Evolutionary conservation across 2,329 filamentous ascomycete species (phyloP).

Genomic region (Aspergillus proliferans): DNA sequence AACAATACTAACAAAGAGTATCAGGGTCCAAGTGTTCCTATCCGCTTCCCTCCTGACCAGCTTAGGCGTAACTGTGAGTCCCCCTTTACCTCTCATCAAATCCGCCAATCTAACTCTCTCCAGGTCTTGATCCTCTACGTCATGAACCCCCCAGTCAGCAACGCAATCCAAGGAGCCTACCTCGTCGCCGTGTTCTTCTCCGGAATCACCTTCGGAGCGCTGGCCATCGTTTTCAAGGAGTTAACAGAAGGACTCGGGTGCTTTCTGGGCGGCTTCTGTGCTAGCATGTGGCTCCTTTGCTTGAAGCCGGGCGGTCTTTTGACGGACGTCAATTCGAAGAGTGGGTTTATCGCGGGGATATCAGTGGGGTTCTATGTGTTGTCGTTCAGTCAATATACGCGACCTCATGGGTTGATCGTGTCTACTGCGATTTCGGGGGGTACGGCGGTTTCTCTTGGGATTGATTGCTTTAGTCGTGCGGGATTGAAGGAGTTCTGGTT

Average conservation of each 20-base stretch:
- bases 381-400: constrained; percentile 72
- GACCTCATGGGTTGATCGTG: constrained; percentile 69
- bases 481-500: constrained; percentile 95
- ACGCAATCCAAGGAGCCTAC: constrained; percentile 78
- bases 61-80: constrained; percentile 60
- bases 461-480: constrained; percentile 85
- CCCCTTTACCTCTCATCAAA: neutral
- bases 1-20: constrained; percentile 9
- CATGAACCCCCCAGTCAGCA: constrained; percentile 68
- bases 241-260: constrained; percentile 80
- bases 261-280: constrained; percentile 75
- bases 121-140: constrained; percentile 76
- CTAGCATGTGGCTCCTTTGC: constrained; percentile 86
- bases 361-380: constrained; percentile 62
- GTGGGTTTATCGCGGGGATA: constrained; percentile 70
- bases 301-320: constrained; percentile 72
- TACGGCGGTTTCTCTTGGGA: constrained; percentile 71
- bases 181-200: constrained; percentile 71
- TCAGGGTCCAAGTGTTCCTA: constrained; percentile 65
- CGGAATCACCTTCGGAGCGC: constrained; percentile 65
- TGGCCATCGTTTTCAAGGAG: constrained; percentile 73
- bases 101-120: neutral
- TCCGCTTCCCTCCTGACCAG: constrained; percentile 68
- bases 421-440: constrained; percentile 76
- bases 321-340: constrained; percentile 54